Conservation (phyloP, 2,329 filamentous ascomycete species). For the Teratosphaeria zuluensis region DNA sequence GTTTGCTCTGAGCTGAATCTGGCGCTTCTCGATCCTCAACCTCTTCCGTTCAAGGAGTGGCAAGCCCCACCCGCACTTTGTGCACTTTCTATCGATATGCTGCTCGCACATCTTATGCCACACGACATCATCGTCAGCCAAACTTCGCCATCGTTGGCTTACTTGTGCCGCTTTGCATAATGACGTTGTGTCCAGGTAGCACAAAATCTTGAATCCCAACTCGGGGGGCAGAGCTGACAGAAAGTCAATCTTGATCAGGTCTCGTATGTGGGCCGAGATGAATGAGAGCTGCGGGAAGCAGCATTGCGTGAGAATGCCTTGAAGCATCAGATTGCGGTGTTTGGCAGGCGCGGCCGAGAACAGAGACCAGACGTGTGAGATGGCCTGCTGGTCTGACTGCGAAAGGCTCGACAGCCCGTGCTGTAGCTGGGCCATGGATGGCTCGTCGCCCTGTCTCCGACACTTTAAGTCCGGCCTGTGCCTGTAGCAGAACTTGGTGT, state of each 20-base stretch:
- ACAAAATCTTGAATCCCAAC: constrained; percentile 86
- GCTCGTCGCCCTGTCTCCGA: constrained; percentile 82
- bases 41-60: constrained; percentile 82
- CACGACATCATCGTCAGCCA: constrained; percentile 95
- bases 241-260: constrained; percentile 97
- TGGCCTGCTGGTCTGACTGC: constrained; percentile 81
- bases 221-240: constrained; percentile 79
- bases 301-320: constrained; percentile 91
- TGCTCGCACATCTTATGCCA: constrained; percentile 99
- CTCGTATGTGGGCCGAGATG: constrained; percentile 79
- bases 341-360: constrained; percentile 93
- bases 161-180: constrained; percentile 95
- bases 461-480: constrained; percentile 93
- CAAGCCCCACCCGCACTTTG: constrained; percentile 90
- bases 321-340: constrained; percentile 90
- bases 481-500: constrained; percentile 91
- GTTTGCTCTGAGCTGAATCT: constrained; percentile 62
- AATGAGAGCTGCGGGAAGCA: constrained; percentile 96
- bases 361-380: constrained; percentile 93
- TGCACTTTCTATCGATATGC: constrained; percentile 87
- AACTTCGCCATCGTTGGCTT: constrained; percentile 71
- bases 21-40: constrained; percentile 74
- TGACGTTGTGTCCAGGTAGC: constrained; percentile 84
- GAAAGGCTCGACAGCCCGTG: constrained; percentile 74
- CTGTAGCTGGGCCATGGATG: constrained; percentile 91